Percentiles rank a stretch among this genome's conserved stretches.
Conservation (phyloP, 169 alveolate genomes). For the Plasmodium adleri region DNA sequence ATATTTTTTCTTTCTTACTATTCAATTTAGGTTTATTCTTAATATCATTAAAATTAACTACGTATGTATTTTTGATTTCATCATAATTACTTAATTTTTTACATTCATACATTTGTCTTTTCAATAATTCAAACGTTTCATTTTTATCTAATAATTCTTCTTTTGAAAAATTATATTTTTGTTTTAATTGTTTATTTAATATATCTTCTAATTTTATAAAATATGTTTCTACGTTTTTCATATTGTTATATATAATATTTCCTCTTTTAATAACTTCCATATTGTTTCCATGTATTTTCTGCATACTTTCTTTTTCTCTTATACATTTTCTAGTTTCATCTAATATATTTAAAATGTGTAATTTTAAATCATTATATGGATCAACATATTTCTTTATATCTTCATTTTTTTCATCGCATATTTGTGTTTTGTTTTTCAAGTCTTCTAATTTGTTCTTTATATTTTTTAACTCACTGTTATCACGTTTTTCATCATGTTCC, state of each 20-base stretch:
- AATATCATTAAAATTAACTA: conserved; percentile 14
- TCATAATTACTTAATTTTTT: conserved; percentile 55
- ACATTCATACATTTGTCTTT: conserved; percentile 58
- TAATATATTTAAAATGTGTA: conserved; percentile 56
- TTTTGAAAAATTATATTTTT: conserved; percentile 14
- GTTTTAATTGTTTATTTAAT: conserved; percentile 36
- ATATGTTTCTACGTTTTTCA: conserved; percentile 59
- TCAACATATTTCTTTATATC: conserved; percentile 29
- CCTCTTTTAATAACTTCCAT: conserved; percentile 71
- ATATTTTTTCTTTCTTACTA: conserved; percentile 12
- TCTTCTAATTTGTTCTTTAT: conserved; percentile 44
- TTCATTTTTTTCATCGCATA: conserved; percentile 21
- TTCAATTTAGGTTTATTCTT: conserved; percentile 35
- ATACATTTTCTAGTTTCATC: conserved; percentile 66
- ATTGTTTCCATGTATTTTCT: conserved; percentile 56
- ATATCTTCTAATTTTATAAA: conserved; percentile 60
- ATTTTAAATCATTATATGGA: conserved; percentile 53
- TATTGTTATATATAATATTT: conserved; percentile 50
- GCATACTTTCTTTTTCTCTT: conserved; percentile 56
- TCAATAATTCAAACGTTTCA: conserved; percentile 30
- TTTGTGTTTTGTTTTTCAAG: conserved; percentile 47
- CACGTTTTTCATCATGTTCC: conserved; percentile 8
- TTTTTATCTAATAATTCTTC: conserved; percentile 58
- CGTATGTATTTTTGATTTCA: conserved; percentile 33
- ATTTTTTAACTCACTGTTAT: conserved; percentile 18